Percentiles rank a stretch among this genome's conserved stretches.
phyloP scores from a whole-genome alignment of 257 asterid species.

The Euphrasia confusa region DNA sequence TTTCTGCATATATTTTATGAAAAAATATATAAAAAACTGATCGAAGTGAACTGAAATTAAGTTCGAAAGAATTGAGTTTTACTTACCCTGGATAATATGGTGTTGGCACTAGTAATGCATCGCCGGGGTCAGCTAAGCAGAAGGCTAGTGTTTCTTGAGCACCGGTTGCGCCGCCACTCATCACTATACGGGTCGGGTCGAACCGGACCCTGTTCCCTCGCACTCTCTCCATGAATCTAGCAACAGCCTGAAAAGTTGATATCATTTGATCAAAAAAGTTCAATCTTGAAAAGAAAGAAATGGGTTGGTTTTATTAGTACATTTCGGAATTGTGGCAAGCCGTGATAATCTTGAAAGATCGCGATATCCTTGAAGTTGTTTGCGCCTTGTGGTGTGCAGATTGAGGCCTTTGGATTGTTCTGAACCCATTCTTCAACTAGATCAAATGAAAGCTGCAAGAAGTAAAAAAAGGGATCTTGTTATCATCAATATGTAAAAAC shows the following conservation, averaged over 20 bases:
- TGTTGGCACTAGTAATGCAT: slow-evolving; percentile 70
- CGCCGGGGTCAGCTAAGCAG: slow-evolving; percentile 75
- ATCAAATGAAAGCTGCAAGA: slow-evolving; percentile 52
- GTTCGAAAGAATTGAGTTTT: no score
- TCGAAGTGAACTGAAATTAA: no score
- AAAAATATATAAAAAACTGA: no score
- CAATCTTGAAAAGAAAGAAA: background rate
- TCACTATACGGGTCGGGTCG: slow-evolving; percentile 64
- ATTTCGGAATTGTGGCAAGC: slow-evolving; percentile 60
- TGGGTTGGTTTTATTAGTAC: slow-evolving; percentile 20
- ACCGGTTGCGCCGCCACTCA: slow-evolving; percentile 93
- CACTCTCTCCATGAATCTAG: slow-evolving; percentile 61
- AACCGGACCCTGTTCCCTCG: slow-evolving; percentile 52
- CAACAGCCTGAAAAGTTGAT: slow-evolving; percentile 45
- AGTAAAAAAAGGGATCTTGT: background rate
- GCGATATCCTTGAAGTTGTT: slow-evolving; percentile 50
- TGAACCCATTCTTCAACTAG: slow-evolving; percentile 63
- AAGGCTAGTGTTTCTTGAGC: slow-evolving; percentile 57
- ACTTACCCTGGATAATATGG: slow-evolving; percentile 91
- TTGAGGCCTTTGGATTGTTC: slow-evolving; percentile 58
- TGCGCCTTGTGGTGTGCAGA: slow-evolving; percentile 59
- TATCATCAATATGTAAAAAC: background rate
- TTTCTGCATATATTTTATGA: no score
- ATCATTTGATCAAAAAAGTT: background rate
- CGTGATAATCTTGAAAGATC: slow-evolving; percentile 80